Conservation (phyloP, 371 early-diverging fungal genomes). For the Mortierella sp. region DNA sequence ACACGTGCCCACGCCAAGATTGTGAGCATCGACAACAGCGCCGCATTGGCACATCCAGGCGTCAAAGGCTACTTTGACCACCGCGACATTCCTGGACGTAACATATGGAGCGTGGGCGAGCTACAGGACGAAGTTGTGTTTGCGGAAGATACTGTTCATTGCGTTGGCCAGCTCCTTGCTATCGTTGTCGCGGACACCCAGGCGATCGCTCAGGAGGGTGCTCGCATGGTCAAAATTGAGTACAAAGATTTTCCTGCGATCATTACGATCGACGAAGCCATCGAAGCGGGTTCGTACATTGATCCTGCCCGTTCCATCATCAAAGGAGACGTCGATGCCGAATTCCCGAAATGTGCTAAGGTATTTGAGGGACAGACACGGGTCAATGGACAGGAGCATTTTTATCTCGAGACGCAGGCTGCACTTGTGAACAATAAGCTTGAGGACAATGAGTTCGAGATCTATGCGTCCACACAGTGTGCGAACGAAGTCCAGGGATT, state of each 20-base stretch:
- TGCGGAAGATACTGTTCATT: neutral
- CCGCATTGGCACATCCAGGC: neutral
- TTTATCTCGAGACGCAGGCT: neutral
- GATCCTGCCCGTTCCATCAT: neutral
- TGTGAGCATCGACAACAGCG: neutral
- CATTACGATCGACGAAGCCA: neutral
- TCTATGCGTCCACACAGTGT: neutral
- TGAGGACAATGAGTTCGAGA: slow-evolving; percentile 3
- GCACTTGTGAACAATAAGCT: neutral
- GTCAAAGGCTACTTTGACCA: neutral
- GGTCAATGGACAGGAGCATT: neutral
- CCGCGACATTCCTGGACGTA: neutral
- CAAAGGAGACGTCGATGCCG: neutral
- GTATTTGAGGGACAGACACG: neutral
- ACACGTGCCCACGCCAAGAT: neutral
- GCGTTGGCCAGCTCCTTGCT: neutral
- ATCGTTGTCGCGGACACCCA: neutral
- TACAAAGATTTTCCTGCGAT: neutral
- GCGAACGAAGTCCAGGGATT: neutral
- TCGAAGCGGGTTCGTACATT: neutral
- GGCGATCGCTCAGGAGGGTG: neutral
- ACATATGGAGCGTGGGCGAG: neutral
- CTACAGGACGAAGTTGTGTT: neutral
- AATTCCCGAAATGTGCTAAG: neutral
- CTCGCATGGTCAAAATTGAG: neutral